Conservation (phyloP, 2,329 filamentous ascomycete species). For the Hypoxylon sp. region DNA sequence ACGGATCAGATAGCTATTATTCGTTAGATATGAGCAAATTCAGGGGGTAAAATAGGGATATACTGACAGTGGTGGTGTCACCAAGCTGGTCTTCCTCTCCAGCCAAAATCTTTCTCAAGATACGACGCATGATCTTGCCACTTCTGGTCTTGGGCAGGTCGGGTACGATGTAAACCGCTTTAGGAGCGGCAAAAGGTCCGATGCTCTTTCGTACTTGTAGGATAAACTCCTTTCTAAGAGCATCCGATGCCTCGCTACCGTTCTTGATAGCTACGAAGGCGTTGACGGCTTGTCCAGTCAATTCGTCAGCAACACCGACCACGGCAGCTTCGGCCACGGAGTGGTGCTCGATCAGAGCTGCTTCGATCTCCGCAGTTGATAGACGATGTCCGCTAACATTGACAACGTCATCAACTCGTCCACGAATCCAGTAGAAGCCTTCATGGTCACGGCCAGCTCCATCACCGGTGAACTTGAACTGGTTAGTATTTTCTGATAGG, state of each 20-base stretch:
- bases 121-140: constrained; percentile 99
- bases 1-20: constrained; percentile 85
- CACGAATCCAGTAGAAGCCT: constrained; percentile 99
- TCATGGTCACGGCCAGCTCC: constrained; percentile 97
- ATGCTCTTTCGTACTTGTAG: constrained; percentile 98
- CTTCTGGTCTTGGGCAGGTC: constrained; percentile 97
- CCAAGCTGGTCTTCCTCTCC: constrained; percentile 98
- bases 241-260: constrained; percentile 80
- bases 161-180: constrained; percentile 90
- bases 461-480: constrained; percentile 84
- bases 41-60: constrained; percentile 22
- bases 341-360: constrained; percentile 92
- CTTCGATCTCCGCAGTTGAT: constrained; percentile 98
- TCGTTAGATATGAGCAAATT: constrained; percentile 21
- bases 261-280: constrained; percentile 96
- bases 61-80: constrained; percentile 88
- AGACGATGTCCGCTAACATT: constrained; percentile 97
- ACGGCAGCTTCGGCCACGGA: constrained; percentile 94
- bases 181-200: constrained; percentile 96
- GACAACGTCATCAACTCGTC: constrained; percentile 97
- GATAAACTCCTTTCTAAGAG: constrained; percentile 92
- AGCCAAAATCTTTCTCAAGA: constrained; percentile 95
- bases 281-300: constrained; percentile 97
- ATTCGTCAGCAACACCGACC: constrained; percentile 91
- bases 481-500: constrained; percentile 37